Evolutionary conservation across 2,329 filamentous ascomycete species (phyloP).

Genomic region (Fusarium virguliforme): DNA sequence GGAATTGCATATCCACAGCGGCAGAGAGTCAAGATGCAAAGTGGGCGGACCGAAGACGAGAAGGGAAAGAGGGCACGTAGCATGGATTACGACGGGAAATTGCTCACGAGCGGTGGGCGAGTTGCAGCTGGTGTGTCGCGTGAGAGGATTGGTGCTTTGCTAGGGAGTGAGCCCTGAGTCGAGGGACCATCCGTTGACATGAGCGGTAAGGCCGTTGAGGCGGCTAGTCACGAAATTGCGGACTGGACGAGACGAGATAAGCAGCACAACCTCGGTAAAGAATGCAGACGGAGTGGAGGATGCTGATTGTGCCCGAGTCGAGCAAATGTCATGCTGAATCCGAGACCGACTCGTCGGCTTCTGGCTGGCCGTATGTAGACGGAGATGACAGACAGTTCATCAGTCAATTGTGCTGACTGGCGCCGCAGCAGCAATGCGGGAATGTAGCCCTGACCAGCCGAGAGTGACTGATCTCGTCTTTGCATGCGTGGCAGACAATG

Average conservation of each 20-base stretch:
- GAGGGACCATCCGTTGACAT: slow-evolving; percentile 10
- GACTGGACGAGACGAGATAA: slow-evolving; percentile 37
- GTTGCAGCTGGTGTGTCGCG: slow-evolving; percentile 29
- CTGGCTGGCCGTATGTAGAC: slow-evolving; percentile 3
- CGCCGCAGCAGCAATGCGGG: slow-evolving; percentile 15
- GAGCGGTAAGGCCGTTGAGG: slow-evolving; percentile 32
- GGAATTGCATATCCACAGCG: slow-evolving; percentile 25
- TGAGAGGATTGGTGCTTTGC: slow-evolving; percentile 31
- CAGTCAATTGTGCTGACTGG: slow-evolving; percentile 30
- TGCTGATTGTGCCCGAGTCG: slow-evolving; percentile 4
- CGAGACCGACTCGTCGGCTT: background rate
- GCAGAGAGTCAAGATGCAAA: slow-evolving; percentile 27
- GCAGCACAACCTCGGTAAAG: slow-evolving; percentile 45
- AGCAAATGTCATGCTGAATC: background rate
- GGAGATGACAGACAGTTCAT: slow-evolving; percentile 15
- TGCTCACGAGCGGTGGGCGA: slow-evolving; percentile 23
- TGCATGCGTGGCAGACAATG: slow-evolving; percentile 47
- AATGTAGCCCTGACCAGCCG: slow-evolving; percentile 25
- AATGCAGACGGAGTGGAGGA: background rate
- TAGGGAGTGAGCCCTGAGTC: slow-evolving; percentile 20
- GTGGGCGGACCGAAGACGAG: slow-evolving; percentile 27
- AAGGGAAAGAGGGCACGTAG: slow-evolving; percentile 33
- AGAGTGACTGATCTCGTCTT: slow-evolving; percentile 14
- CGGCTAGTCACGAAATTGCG: slow-evolving; percentile 26
- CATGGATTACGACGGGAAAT: slow-evolving; percentile 27